These are phyloP conservation scores for Fagus sylvatica DNA, from an alignment of 306 rosid genomes.

Conservation along the genomic window DNA sequence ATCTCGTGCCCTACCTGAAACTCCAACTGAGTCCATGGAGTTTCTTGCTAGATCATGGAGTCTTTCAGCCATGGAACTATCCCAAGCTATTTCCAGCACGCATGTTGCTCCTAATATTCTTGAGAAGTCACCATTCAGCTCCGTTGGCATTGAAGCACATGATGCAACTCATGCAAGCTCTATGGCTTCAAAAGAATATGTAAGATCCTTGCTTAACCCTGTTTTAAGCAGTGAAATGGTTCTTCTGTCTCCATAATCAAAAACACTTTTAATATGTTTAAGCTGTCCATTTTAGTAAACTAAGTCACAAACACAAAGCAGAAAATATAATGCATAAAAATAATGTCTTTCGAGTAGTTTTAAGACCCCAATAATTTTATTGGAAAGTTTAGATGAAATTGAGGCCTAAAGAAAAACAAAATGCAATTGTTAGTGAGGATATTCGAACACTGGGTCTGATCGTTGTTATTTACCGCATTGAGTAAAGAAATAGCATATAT, in stretches of 20 bases:
- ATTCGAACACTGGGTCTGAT: constrained; percentile 3
- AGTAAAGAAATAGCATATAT: constrained; percentile 2
- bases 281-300: not conserved
- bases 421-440: not conserved
- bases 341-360: not conserved
- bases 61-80: constrained; percentile 81
- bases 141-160: constrained; percentile 31
- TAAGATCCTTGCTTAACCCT: constrained; percentile 38
- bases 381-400: constrained; percentile 6
- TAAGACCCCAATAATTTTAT: not conserved
- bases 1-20: constrained; percentile 68
- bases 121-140: constrained; percentile 37
- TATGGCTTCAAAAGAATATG: constrained; percentile 54
- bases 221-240: constrained; percentile 16
- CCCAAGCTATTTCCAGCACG: constrained; percentile 69
- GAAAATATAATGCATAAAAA: constrained; percentile 7
- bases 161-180: constrained; percentile 36
- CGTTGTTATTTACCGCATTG: constrained; percentile 9
- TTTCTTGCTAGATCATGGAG: constrained; percentile 98
- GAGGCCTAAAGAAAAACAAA: constrained; percentile 11
- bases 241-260: not conserved
- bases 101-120: constrained; percentile 38
- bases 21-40: constrained; percentile 95
- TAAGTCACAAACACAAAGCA: not conserved
- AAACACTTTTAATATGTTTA: not conserved